Conservation (phyloP, 2,329 filamentous ascomycete species). For the Bipolaris gigantea region DNA sequence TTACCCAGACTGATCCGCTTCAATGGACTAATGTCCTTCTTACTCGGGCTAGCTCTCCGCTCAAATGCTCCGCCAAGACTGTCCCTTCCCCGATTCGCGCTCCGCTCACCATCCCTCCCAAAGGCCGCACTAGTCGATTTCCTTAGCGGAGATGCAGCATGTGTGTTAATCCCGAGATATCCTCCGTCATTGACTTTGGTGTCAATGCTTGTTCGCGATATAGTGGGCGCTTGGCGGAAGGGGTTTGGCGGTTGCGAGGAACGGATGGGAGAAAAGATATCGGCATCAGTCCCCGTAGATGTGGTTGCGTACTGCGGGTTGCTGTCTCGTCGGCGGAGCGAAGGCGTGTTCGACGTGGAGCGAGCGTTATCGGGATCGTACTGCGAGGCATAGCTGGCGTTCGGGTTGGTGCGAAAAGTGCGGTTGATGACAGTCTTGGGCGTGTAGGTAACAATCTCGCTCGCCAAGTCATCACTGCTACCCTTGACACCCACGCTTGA, state of each 20-base stretch:
- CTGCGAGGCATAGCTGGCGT: constrained; percentile 75
- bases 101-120: constrained; percentile 36
- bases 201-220: constrained; percentile 51
- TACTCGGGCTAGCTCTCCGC: constrained; percentile 39
- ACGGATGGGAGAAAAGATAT: constrained; percentile 53
- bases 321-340: constrained; percentile 23
- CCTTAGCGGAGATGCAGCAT: constrained; percentile 79
- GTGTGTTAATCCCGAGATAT: constrained; percentile 76
- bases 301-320: constrained; percentile 41
- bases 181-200: constrained; percentile 62
- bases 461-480: constrained; percentile 47
- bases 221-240: constrained; percentile 55
- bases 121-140: constrained; percentile 69
- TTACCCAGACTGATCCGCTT: constrained; percentile 49
- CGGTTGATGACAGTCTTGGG: constrained; percentile 66
- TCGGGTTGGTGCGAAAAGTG: constrained; percentile 78
- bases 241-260: constrained; percentile 49
- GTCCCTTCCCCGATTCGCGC: constrained; percentile 17
- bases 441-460: constrained; percentile 63
- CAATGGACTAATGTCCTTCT: constrained; percentile 47
- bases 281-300: constrained; percentile 42
- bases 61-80: constrained; percentile 29
- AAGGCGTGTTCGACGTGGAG: constrained; percentile 32
- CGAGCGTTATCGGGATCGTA: constrained; percentile 65
- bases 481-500: constrained; percentile 45